A percentile compares a stretch with the other conserved stretches of the same genome.
These are phyloP conservation scores for Tricharina praecox DNA, from an alignment of 495 filamentous ascomycete species.

Conservation along the genomic window DNA sequence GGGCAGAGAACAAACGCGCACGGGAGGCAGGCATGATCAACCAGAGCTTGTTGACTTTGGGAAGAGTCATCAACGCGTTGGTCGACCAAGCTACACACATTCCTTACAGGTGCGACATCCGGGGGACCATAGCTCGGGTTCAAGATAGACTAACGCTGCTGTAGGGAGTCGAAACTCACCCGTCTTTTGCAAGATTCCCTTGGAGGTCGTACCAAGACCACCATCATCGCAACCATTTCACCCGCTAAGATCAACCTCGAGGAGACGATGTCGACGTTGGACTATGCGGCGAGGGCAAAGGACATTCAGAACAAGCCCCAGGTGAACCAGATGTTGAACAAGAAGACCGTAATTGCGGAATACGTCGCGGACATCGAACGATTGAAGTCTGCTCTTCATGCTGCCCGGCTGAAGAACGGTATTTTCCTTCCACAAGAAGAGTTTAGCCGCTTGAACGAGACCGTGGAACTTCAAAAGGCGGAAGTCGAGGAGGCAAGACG, in stretches of 20 bases:
- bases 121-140: conserved; percentile 2
- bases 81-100: conserved; percentile 85
- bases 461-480: conserved; percentile 84
- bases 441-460: conserved; percentile 71
- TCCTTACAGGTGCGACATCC: conserved; percentile 47
- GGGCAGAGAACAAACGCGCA: conserved; percentile 93
- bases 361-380: conserved; percentile 89
- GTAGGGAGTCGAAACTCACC: conserved; percentile 84
- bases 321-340: conserved; percentile 74
- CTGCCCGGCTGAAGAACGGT: conserved; percentile 81
- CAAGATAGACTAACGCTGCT: conserved; percentile 5
- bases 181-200: conserved; percentile 89
- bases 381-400: conserved; percentile 81
- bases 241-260: conserved; percentile 88
- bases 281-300: conserved; percentile 94
- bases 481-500: conserved; percentile 80
- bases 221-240: conserved; percentile 93
- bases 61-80: conserved; percentile 91
- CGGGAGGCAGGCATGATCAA: conserved; percentile 94
- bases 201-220: conserved; percentile 88
- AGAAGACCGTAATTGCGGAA: conserved; percentile 76
- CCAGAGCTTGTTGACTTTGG: conserved; percentile 86
- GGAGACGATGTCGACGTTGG: conserved; percentile 91
- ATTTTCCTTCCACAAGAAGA: conserved; percentile 75
- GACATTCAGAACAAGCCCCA: conserved; percentile 98